These are phyloP conservation scores for Anisodus tanguticus DNA, from an alignment of 257 asterid genomes.

Conservation along the genomic window DNA sequence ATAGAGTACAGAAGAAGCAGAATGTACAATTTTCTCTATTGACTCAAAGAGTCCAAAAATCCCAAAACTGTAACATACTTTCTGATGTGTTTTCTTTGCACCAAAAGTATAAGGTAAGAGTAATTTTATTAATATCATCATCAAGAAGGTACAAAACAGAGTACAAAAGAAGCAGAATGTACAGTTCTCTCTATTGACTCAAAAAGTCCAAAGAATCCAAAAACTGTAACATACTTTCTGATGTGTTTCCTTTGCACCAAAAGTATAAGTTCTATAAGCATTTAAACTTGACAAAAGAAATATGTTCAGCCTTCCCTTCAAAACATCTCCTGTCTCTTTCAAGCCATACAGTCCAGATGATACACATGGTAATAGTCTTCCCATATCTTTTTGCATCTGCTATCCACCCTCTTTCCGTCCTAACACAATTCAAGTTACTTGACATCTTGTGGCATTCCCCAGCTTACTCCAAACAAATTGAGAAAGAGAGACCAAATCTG, in stretches of 20 bases:
- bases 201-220: background rate
- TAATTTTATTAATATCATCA: background rate
- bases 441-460: background rate
- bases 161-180: conserved; percentile 7
- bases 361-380: background rate
- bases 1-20: conserved; percentile 24
- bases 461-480: conserved; percentile 20
- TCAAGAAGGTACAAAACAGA: background rate
- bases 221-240: background rate
- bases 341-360: conserved; percentile 7
- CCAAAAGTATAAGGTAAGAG: background rate
- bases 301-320: background rate
- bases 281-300: conserved; percentile 17
- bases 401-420: background rate
- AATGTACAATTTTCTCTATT: background rate
- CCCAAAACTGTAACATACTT: background rate
- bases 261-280: conserved; percentile 8
- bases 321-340: background rate
- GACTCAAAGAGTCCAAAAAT: background rate
- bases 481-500: conserved; percentile 1
- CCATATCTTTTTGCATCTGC: background rate
- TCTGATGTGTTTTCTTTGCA: conserved; percentile 7
- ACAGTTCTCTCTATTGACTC: background rate
- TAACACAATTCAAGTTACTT: conserved; percentile 1
- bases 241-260: conserved; percentile 11